Evolutionary conservation across 306 rosid genomes (phyloP).

Genomic region (Gillenia trifoliata): DNA sequence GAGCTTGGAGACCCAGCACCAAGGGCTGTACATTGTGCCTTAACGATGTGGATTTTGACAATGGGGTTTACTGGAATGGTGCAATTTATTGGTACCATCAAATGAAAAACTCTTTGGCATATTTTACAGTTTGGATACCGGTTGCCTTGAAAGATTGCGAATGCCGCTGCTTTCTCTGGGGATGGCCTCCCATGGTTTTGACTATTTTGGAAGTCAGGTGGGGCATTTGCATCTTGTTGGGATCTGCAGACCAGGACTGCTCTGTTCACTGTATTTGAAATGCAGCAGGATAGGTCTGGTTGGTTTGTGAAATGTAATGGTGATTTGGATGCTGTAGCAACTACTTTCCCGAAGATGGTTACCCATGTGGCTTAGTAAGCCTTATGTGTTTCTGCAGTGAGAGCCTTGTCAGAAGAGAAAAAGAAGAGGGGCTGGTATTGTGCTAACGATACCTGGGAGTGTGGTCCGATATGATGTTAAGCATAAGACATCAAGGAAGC

Average conservation of each 20-base stretch:
- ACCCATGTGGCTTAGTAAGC: not conserved
- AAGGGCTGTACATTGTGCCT: constrained; percentile 9
- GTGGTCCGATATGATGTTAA: constrained; percentile 12
- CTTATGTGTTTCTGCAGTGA: constrained; percentile 1
- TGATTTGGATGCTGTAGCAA: not conserved
- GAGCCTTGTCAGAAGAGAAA: constrained; percentile 9
- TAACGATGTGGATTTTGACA: constrained; percentile 13
- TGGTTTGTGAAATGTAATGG: constrained; percentile 15
- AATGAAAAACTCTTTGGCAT: not conserved
- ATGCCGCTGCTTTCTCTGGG: not conserved
- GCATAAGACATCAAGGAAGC: not conserved
- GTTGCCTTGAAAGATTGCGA: constrained; percentile 16
- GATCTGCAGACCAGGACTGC: not conserved
- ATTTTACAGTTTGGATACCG: constrained; percentile 15
- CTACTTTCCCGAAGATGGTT: constrained; percentile 4
- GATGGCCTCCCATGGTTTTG: not conserved
- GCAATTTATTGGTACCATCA: constrained; percentile 27
- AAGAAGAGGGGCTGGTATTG: constrained; percentile 14
- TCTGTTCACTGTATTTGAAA: constrained; percentile 2
- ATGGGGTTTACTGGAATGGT: constrained; percentile 31
- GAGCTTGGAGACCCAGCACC: constrained; percentile 22
- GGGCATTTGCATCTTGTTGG: constrained; percentile 8
- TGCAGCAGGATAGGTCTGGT: constrained; percentile 13
- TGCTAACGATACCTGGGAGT: constrained; percentile 23
- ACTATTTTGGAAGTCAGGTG: constrained; percentile 7